A percentile compares a stretch with the other conserved stretches of the same genome.
These are phyloP conservation scores for Leccinum griseonigrum DNA, from an alignment of 1,284 basidiomycete genomes.

Conservation along the genomic window DNA sequence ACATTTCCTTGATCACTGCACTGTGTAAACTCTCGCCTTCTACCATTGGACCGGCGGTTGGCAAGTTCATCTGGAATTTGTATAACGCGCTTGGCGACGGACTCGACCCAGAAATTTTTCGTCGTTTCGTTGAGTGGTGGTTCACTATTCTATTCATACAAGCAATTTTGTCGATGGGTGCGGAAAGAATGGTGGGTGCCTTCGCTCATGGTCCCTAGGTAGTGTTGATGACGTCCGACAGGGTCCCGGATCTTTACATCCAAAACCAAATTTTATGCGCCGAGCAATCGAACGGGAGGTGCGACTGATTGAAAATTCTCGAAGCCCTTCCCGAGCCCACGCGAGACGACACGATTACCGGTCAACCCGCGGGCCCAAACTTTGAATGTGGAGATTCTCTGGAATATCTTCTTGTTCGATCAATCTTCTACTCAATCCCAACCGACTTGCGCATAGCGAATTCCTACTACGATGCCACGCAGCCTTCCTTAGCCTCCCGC, in stretches of 20 bases:
- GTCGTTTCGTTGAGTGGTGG: constrained; percentile 93
- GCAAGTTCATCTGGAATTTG: constrained; percentile 88
- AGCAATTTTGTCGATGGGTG: constrained; percentile 99
- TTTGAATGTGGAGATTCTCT: constrained; percentile 84
- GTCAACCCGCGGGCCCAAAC: constrained; percentile 77
- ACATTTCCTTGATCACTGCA: constrained; percentile 88
- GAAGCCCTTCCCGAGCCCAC: constrained; percentile 86
- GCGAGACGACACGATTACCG: constrained; percentile 66
- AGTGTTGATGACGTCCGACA: constrained; percentile 33
- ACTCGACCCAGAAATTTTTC: constrained; percentile 81
- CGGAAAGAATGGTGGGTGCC: constrained; percentile 94
- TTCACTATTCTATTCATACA: constrained; percentile 92
- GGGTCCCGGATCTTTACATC: constrained; percentile 90
- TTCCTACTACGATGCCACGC: constrained; percentile 80
- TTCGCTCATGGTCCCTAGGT: not conserved
- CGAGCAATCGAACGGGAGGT: constrained; percentile 89
- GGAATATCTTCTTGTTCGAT: constrained; percentile 42
- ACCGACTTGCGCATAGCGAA: constrained; percentile 49
- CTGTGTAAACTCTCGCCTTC: constrained; percentile 89
- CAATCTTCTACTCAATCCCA: not conserved
- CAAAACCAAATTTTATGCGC: constrained; percentile 84
- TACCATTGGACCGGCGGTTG: constrained; percentile 94
- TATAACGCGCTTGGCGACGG: constrained; percentile 77
- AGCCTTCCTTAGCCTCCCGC: constrained; percentile 80
- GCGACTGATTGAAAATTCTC: constrained; percentile 80